Evolutionary conservation across 2,329 filamentous ascomycete species (phyloP).

Genomic region (Rasamsonia emersonii): DNA sequence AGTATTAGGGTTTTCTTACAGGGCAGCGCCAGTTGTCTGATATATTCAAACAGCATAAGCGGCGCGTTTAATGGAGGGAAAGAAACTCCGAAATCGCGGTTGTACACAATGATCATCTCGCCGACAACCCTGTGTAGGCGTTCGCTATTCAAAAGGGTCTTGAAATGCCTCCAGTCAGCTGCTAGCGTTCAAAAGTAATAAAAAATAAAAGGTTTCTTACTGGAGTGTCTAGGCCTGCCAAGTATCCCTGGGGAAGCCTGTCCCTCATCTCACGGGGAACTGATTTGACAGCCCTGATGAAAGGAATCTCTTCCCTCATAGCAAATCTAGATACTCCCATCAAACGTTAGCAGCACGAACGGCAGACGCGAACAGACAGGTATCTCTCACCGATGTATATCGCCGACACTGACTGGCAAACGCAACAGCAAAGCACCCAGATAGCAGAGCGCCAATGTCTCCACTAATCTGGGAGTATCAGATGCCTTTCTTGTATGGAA

Average conservation of each 20-base stretch:
- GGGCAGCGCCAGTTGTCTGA: conserved; percentile 66
- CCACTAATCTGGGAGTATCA: conserved; percentile 57
- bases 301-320: conserved; percentile 66
- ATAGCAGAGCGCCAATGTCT: conserved; percentile 72
- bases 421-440: conserved; percentile 66
- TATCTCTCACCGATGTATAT: conserved; percentile 47
- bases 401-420: conserved; percentile 65
- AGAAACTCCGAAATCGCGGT: conserved; percentile 57
- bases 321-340: conserved; percentile 20
- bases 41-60: conserved; percentile 59
- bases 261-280: conserved; percentile 38
- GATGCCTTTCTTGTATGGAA: conserved; percentile 15
- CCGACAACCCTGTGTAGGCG: conserved; percentile 58
- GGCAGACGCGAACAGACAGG: background rate
- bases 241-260: conserved; percentile 34
- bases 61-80: conserved; percentile 67
- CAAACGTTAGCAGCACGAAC: background rate
- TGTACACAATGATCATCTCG: conserved; percentile 55
- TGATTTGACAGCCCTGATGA: conserved; percentile 50
- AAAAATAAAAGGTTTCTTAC: conserved; percentile 16
- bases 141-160: conserved; percentile 39
- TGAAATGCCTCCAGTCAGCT: background rate
- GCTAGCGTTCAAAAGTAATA: background rate
- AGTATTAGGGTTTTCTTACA: too few relatives aligned
- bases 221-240: conserved; percentile 31